phyloP scores from a whole-genome alignment of 2,329 filamentous ascomycete species.

The Mollisiaceae sp. region DNA sequence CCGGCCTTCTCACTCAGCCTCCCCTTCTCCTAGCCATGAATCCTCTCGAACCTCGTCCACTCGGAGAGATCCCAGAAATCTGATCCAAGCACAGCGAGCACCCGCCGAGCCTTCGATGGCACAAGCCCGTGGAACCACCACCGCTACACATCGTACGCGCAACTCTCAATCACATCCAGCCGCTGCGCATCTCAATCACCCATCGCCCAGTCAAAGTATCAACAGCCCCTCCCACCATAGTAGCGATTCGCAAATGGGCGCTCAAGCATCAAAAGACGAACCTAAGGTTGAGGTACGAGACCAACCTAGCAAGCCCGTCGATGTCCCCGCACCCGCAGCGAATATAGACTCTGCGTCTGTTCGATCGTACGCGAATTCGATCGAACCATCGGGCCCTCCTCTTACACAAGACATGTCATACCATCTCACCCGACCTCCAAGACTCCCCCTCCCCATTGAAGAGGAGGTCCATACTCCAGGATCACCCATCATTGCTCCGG shows the following conservation, averaged over 20 bases:
- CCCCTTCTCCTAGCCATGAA: slow-evolving; percentile 39
- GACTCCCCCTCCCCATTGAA: slow-evolving; percentile 90
- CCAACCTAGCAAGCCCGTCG: slow-evolving; percentile 61
- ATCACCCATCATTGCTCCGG: slow-evolving; percentile 82
- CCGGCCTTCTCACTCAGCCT: slow-evolving; percentile 42
- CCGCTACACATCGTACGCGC: slow-evolving; percentile 38
- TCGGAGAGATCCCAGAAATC: slow-evolving; percentile 53
- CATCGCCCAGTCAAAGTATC: slow-evolving; percentile 31
- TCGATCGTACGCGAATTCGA: slow-evolving; percentile 49
- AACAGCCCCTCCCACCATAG: slow-evolving; percentile 31
- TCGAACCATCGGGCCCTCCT: slow-evolving; percentile 56
- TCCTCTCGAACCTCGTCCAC: slow-evolving; percentile 33
- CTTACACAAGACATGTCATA: slow-evolving; percentile 57
- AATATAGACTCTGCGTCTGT: slow-evolving; percentile 36
- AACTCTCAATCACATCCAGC: slow-evolving; percentile 29
- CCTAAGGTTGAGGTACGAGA: slow-evolving; percentile 44
- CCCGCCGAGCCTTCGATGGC: slow-evolving; percentile 67
- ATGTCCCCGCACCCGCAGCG: slow-evolving; percentile 47
- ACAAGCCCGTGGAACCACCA: slow-evolving; percentile 50
- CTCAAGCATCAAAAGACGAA: slow-evolving; percentile 39
- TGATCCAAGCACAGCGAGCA: slow-evolving; percentile 59
- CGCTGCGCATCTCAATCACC: slow-evolving; percentile 12
- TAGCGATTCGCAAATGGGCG: slow-evolving; percentile 33
- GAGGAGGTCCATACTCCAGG: slow-evolving; percentile 89
- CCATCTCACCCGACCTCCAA: slow-evolving; percentile 74